phyloP scores from a whole-genome alignment of 148 eudicot species.

The Limonium bicolor region DNA sequence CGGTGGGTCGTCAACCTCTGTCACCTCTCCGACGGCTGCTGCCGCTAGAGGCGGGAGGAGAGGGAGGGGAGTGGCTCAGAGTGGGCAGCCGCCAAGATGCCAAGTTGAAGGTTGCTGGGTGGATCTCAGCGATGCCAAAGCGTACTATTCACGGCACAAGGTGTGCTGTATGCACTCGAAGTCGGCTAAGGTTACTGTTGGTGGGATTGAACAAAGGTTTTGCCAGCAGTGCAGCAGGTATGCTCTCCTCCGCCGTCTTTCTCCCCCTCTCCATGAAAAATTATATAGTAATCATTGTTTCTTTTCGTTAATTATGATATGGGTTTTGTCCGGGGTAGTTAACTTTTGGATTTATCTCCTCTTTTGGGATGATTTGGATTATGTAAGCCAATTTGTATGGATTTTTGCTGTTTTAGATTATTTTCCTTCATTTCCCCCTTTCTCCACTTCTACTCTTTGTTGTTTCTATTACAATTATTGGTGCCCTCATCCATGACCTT shows the following conservation, averaged over 20 bases:
- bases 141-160: slow-evolving; percentile 86
- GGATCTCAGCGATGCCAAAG: slow-evolving; percentile 84
- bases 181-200: slow-evolving; percentile 49
- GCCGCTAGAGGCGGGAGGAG: slow-evolving; percentile 21
- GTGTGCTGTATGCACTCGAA: slow-evolving; percentile 83
- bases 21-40: slow-evolving; percentile 2
- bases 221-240: slow-evolving; percentile 99
- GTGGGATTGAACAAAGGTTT: slow-evolving; percentile 68
- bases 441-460: too few relatives aligned
- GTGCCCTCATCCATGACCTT: too few relatives aligned
- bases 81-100: slow-evolving; percentile 68
- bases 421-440: too few relatives aligned
- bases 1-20: slow-evolving; percentile 12
- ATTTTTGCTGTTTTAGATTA: too few relatives aligned
- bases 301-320: not conserved
- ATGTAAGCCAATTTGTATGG: too few relatives aligned
- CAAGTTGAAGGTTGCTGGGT: slow-evolving; percentile 79
- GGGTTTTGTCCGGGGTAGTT: too few relatives aligned
- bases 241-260: not conserved
- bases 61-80: slow-evolving; percentile 25
- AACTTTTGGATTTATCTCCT: too few relatives aligned
- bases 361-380: too few relatives aligned
- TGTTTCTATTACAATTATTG: too few relatives aligned
- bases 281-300: not conserved
- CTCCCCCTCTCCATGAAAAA: not conserved